These are phyloP conservation scores for Aspergillus candidus DNA, from an alignment of 2,329 filamentous ascomycete genomes.

Conservation along the genomic window DNA sequence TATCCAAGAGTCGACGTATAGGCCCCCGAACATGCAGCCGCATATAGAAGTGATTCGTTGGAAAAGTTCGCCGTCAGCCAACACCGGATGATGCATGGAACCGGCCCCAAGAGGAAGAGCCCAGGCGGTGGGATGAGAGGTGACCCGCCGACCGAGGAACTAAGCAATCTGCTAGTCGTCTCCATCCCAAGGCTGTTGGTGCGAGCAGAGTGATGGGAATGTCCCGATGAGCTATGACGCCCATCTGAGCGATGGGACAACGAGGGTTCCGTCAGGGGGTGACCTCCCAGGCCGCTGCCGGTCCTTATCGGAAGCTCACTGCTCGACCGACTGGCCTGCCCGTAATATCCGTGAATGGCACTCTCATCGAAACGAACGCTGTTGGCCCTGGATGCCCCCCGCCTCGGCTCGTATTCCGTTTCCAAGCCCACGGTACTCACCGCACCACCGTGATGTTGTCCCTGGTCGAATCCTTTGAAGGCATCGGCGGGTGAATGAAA, in stretches of 20 bases:
- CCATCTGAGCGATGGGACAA: constrained; percentile 95
- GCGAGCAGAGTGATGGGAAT: constrained; percentile 68
- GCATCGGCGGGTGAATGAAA: constrained; percentile 75
- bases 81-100: constrained; percentile 90
- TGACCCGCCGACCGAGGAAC: constrained; percentile 60
- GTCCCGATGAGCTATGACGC: constrained; percentile 85
- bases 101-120: constrained; percentile 76
- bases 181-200: constrained; percentile 86
- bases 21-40: constrained; percentile 85
- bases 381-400: constrained; percentile 85
- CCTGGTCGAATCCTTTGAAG: constrained; percentile 81
- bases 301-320: constrained; percentile 76
- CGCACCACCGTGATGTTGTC: constrained; percentile 67
- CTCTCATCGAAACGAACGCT: constrained; percentile 97
- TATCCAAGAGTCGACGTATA: constrained; percentile 78
- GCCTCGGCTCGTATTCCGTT: constrained; percentile 75
- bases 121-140: constrained; percentile 75
- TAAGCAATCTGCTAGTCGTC: constrained; percentile 56
- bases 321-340: constrained; percentile 73
- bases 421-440: constrained; percentile 79
- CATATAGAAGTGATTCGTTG: constrained; percentile 82
- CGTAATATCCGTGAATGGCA: constrained; percentile 84
- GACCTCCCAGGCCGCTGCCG: constrained; percentile 69
- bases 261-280: constrained; percentile 81
- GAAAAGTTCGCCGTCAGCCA: constrained; percentile 91